These are phyloP conservation scores for Microthyrium microscopicum DNA, from an alignment of 2,329 filamentous ascomycete species.

Conservation along the genomic window DNA sequence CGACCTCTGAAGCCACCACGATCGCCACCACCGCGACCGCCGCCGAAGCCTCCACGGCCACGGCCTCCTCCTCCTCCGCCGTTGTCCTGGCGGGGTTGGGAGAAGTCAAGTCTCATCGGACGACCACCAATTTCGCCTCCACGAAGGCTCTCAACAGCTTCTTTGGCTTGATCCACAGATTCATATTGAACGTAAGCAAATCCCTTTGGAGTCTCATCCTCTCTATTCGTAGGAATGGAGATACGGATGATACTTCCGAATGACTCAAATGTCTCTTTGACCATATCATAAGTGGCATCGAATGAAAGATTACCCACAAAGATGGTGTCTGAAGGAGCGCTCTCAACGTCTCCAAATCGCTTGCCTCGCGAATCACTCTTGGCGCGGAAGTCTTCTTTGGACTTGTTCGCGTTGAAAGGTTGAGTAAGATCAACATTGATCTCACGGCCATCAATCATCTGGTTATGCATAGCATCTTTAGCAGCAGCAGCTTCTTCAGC, in stretches of 20 bases:
- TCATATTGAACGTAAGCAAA: conserved; percentile 82
- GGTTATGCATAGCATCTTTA: conserved; percentile 46
- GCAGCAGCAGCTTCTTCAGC: conserved; percentile 53
- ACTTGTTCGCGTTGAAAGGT: conserved; percentile 38
- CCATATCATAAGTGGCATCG: conserved; percentile 58
- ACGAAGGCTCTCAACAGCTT: conserved; percentile 52
- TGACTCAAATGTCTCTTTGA: conserved; percentile 58
- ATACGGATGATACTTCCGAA: conserved; percentile 58
- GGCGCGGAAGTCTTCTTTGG: conserved; percentile 22
- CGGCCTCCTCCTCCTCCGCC: conserved; percentile 25
- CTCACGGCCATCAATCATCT: conserved; percentile 55
- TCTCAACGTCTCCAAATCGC: conserved; percentile 63
- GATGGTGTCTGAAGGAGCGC: conserved; percentile 68
- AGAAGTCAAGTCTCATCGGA: conserved; percentile 68
- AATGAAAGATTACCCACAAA: conserved; percentile 89
- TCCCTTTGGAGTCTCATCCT: conserved; percentile 72
- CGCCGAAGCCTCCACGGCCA: conserved; percentile 24
- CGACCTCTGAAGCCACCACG: conserved; percentile 19
- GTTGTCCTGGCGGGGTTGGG: conserved; percentile 46
- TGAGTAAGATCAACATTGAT: conserved; percentile 69
- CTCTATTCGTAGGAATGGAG: conserved; percentile 76
- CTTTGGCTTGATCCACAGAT: conserved; percentile 67
- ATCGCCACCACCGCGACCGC: conserved; percentile 21
- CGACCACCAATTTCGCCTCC: conserved; percentile 58
- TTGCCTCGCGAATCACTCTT: conserved; percentile 36